Evolutionary conservation across 2,329 filamentous ascomycete species (phyloP).

Genomic region (Reticulascus tulasneorum): DNA sequence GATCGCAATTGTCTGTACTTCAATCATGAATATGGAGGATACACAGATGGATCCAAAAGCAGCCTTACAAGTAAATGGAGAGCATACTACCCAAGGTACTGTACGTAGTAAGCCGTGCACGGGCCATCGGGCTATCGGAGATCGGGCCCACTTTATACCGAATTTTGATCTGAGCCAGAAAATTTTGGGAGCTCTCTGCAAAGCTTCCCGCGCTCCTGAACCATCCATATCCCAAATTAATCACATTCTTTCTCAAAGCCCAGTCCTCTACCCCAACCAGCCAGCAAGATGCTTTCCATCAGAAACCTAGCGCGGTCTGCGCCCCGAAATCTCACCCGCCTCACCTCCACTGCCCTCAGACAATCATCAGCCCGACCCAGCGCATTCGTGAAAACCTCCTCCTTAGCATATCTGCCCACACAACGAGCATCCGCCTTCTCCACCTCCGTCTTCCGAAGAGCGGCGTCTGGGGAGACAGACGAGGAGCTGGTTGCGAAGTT

Average conservation of each 20-base stretch:
- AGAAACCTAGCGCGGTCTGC: constrained; percentile 62
- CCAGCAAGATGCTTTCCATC: constrained; percentile 63
- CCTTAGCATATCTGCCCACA: constrained; percentile 28
- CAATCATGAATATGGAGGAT: too few relatives aligned
- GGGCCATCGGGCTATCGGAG: too few relatives aligned
- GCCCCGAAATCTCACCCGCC: constrained; percentile 59
- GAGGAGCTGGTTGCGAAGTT: constrained; percentile 84
- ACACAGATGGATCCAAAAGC: too few relatives aligned
- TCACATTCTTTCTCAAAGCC: not conserved
- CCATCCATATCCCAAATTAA: not conserved
- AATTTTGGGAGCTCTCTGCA: constrained; percentile 10
- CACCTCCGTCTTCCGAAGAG: constrained; percentile 35
- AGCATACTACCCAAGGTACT: too few relatives aligned
- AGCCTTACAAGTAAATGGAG: too few relatives aligned
- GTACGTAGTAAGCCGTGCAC: too few relatives aligned
- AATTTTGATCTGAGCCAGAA: constrained; percentile 6
- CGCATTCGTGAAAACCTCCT: constrained; percentile 42
- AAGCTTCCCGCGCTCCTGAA: constrained; percentile 3
- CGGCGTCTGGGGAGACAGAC: constrained; percentile 53
- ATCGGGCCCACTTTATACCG: constrained; percentile 8
- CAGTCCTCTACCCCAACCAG: not conserved
- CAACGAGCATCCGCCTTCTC: constrained; percentile 47
- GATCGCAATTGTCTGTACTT: too few relatives aligned
- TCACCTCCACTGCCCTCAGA: constrained; percentile 48
- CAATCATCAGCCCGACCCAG: constrained; percentile 47